Base-by-base conservation (phyloP, 2,329 filamentous ascomycete species). In the Cladophialophora exuberans region DNA sequence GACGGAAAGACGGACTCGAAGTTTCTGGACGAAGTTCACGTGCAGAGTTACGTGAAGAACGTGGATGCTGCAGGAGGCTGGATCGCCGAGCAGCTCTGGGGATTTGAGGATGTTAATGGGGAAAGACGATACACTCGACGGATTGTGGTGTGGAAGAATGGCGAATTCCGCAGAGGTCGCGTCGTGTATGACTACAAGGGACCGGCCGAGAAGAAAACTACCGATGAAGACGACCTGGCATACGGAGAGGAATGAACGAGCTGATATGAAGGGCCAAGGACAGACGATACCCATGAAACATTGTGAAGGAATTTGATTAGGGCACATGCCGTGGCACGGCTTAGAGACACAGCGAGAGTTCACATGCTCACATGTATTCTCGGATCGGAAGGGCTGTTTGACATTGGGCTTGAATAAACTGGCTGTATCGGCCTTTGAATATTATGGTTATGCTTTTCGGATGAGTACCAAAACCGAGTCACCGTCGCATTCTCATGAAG, bases 21-120 rank as follows among this genome's bases (percentile, higher is more conserved):
- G 25, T 91, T 87, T 80, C 65, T 83, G 13, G 76, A 79, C 47
- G 84, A 82, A 58, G 72, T 69, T 7, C 77, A 79, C 59, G 69
- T 85, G 22, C 73, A 84, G 67, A 78, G 71, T 59, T 77, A 67
- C 56, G 81, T 78, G 18, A 70, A 72, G 49, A 83, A 77, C 63
- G 57, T 73, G 38, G 73, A 74, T n/a, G 56, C 18, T 11, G 57
- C 15, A 13, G 41, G 51, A 20, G 54, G 56, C 1, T 86, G 83
- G 83, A 79, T 71, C 25, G 83, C 79, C 3, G 72, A 76, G 59
- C 61, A 77, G 72, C 67, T 74, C 57, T 78, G 76, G 76, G 75
- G 75, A 10, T 78, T 77, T 50, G 73, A 77, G 56, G 64, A 65
- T 11, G 60, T 77, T 55, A 60, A 75, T 22, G 74, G 72, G 18